phyloP scores from a whole-genome alignment of 225 moss, liverwort and hornwort species.

The Bryoerythrophyllum caledonicum region DNA sequence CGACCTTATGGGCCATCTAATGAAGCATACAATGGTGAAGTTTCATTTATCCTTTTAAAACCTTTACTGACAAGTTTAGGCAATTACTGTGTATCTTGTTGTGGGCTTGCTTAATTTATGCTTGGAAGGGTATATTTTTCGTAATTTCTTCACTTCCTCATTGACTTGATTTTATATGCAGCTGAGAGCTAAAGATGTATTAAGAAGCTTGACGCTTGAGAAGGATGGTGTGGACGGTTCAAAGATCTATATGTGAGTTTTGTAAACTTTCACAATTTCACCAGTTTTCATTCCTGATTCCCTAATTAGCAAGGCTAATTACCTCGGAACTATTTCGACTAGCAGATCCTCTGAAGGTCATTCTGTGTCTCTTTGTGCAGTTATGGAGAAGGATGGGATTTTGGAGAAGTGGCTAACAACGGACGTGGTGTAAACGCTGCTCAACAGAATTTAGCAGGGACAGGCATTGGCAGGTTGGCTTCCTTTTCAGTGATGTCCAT shows the following conservation, averaged over 20 bases:
- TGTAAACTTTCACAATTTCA: background rate
- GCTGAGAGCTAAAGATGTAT: slow-evolving; percentile 71
- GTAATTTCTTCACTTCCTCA: slow-evolving; percentile 1
- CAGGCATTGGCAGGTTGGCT: slow-evolving; percentile 87
- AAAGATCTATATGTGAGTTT: slow-evolving; percentile 77
- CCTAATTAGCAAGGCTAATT: background rate
- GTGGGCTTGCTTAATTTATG: background rate
- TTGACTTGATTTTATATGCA: slow-evolving; percentile 21
- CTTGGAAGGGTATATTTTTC: background rate
- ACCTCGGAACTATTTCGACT: background rate
- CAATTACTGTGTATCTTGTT: background rate
- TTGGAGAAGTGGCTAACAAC: slow-evolving; percentile 87
- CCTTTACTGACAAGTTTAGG: background rate
- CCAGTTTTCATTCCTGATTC: slow-evolving; percentile 16
- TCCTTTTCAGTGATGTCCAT: slow-evolving; percentile 1
- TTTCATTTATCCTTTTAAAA: background rate
- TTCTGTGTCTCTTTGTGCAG: slow-evolving; percentile 37
- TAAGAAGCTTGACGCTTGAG: slow-evolving; percentile 75
- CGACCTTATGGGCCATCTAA: slow-evolving; percentile 96
- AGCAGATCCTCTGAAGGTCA: slow-evolving; percentile 12
- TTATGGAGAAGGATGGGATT: slow-evolving; percentile 99
- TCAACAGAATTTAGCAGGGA: slow-evolving; percentile 83
- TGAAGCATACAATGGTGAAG: slow-evolving; percentile 89
- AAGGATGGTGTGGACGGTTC: slow-evolving; percentile 91
- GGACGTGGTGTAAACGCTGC: slow-evolving; percentile 82